Base-by-base conservation (phyloP, 2,329 filamentous ascomycete genomes). In the Colletotrichum truncatum region DNA sequence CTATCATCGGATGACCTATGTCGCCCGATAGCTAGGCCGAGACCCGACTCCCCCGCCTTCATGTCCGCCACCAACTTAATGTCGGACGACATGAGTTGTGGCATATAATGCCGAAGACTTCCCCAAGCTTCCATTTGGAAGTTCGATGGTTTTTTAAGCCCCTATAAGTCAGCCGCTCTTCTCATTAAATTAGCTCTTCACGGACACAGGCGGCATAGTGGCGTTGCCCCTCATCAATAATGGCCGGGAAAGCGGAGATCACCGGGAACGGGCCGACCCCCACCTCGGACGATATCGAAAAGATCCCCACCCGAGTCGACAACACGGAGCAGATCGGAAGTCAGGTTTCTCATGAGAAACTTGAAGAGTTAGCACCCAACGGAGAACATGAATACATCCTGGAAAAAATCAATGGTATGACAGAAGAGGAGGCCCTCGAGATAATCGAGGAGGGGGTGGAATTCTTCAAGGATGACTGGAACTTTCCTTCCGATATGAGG, bases 381-480 rank as follows among this genome's bases (percentile, higher is more conserved):
- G 80, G 78, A 45, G 80, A 82, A 64, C 71, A 68, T n/a, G 77
- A 80, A 16, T 80, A 80, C 67, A 79, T 82, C 54, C 70, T 80
- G 21, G 73, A 75, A 32, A 79, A 75, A 68, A 77, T 82, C 69
- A 78, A 80, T 66, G 72, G 67, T 66, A 81, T 82, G 78, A 74
- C 70, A 43, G 78, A 80, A 71, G 79, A 81, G 26, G 79, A 82
- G 58, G 80, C 80, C 0, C 26, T 80, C 5, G 76, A 73, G 25
- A 81, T 82, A 51, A 64, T 82, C 8, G 58, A 70, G 2, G 79
- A 81, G 66, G 72, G 76, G 0, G 68, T 78, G 52, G 70, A 73
- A 16, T 81, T 81, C 67, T 78, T 81, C 65, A 70, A 72, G 21
- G 80, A 82, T 56, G 80, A 82, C 69, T 81, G 79, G 78, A 81